Evolutionary conservation across 2,329 filamentous ascomycete genomes (phyloP).

Genomic region (Microcyclospora tardicrescens): DNA sequence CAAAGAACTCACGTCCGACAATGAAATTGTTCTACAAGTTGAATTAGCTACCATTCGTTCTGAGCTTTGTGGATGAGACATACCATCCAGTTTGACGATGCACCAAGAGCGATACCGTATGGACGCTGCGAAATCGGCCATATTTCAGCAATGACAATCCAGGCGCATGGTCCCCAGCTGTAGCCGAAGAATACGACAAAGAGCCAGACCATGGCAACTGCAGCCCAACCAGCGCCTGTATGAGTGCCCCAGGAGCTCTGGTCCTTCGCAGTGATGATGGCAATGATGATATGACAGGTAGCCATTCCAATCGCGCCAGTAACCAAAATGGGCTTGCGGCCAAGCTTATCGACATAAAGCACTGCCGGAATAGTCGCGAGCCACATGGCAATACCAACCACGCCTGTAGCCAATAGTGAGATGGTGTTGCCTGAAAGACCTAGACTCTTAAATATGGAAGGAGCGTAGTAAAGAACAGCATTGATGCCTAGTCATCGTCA

Average conservation of each 20-base stretch:
- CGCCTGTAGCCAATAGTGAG: conserved; percentile 55
- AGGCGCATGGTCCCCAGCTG: conserved; percentile 60
- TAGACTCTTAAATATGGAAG: conserved; percentile 35
- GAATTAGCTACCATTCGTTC: background rate
- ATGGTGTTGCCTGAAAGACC: conserved; percentile 34
- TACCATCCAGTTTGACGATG: conserved; percentile 35
- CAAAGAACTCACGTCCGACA: conserved; percentile 37
- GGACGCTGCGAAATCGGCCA: conserved; percentile 59
- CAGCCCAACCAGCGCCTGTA: conserved; percentile 53
- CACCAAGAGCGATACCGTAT: conserved; percentile 58
- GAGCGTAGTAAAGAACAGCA: conserved; percentile 36
- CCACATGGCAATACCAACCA: conserved; percentile 60
- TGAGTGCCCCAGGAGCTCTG: conserved; percentile 46
- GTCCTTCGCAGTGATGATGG: conserved; percentile 43
- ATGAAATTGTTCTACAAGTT: conserved; percentile 44
- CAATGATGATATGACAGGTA: conserved; percentile 37
- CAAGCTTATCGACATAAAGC: conserved; percentile 48
- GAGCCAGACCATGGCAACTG: conserved; percentile 58
- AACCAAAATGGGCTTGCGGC: conserved; percentile 28
- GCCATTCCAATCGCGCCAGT: conserved; percentile 25
- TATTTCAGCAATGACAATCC: conserved; percentile 58
- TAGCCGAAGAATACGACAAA: conserved; percentile 66
- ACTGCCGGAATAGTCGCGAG: conserved; percentile 54
- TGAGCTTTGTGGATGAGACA: background rate
- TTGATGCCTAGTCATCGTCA: conserved; percentile 23